phyloP scores from a whole-genome alignment of 139 green algal genomes.

The Desmodesmus armatus region DNA sequence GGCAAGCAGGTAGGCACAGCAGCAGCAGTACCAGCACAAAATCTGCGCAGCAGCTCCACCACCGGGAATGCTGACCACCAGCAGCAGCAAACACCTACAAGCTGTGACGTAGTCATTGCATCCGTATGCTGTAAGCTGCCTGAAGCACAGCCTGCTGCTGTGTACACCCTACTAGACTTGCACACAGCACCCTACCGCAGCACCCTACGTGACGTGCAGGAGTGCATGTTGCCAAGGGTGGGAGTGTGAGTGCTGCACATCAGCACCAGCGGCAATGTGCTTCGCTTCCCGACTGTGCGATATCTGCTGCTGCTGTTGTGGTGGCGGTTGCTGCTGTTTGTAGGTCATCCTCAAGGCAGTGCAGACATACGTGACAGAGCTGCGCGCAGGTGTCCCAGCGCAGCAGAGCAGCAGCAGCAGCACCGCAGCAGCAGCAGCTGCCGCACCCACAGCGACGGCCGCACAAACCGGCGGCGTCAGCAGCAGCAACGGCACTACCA shows the following conservation, averaged over 20 bases:
- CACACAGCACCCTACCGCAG: too few species aligned
- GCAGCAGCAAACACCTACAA: not conserved
- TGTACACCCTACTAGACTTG: too few species aligned
- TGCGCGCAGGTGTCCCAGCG: conserved; percentile 65
- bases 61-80: not conserved
- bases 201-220: too few species aligned
- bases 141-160: too few species aligned
- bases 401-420: not conserved
- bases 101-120: too few species aligned
- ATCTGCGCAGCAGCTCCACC: not conserved
- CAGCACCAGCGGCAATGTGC: not conserved
- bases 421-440: not conserved
- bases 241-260: not conserved
- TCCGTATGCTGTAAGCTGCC: not conserved
- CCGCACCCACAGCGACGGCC: not conserved
- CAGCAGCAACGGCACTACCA: not conserved
- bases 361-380: conserved; percentile 74
- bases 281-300: too few species aligned
- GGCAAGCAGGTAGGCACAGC: conserved; percentile 51
- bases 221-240: not conserved
- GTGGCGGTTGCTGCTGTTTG: not conserved
- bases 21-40: not conserved
- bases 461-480: not conserved
- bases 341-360: conserved; percentile 64
- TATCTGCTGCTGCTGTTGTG: not conserved